Base-by-base conservation (phyloP, 225 moss, liverwort and hornwort species). In the Lunularia cruciata region DNA sequence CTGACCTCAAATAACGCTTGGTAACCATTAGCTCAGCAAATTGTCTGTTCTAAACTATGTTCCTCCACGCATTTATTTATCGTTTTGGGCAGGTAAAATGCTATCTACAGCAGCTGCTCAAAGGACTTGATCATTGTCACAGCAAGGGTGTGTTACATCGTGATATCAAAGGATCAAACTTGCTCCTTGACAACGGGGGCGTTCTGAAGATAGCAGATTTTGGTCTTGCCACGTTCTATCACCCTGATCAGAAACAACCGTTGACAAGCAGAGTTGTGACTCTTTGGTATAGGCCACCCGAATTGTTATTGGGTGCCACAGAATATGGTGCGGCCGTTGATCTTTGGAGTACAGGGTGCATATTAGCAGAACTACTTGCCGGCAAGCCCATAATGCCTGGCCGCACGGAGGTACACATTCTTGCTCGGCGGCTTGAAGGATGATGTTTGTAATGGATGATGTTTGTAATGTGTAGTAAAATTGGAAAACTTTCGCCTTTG, bases 341-440 rank as follows among this genome's bases (percentile, higher is more conserved):
- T 58, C 91, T 98, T 38, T 98, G 98, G 98, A 98, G 98, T 63
- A 98, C 98, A 16, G 98, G 98, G 54, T 98, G 98, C 77, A 98
- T 98, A 59, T 54, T 98, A 69, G 98, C 98, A 28, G 98, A 98
- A 69, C 72, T 98, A n/a, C 84, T 98, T 32, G 93, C 93, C 46
- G 98, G 98, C 22, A 98, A 98, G 67, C 98, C 98, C 25, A 98
- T 98, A 14, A 98, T 98, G 98, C 98, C 98, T 19, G 98, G 98
- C 32, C 87, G 98, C 53, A 98, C 98, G 65, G 98, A 98, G 98
- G 98, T 98, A 65, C 23, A 30, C 30, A 18, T 65, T 33, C 30
- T 19, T n/a, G n/a, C n/a, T n/a, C n/a, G n/a, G n/a, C n/a, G n/a
- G n/a, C n/a, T n/a, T n/a, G n/a, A n/a, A n/a, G n/a, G n/a, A n/a